A percentile compares a stretch with the other conserved stretches of the same genome.
Evolutionary conservation across 495 filamentous ascomycete species (phyloP).

Genomic region (Penicillium cinerascens): DNA sequence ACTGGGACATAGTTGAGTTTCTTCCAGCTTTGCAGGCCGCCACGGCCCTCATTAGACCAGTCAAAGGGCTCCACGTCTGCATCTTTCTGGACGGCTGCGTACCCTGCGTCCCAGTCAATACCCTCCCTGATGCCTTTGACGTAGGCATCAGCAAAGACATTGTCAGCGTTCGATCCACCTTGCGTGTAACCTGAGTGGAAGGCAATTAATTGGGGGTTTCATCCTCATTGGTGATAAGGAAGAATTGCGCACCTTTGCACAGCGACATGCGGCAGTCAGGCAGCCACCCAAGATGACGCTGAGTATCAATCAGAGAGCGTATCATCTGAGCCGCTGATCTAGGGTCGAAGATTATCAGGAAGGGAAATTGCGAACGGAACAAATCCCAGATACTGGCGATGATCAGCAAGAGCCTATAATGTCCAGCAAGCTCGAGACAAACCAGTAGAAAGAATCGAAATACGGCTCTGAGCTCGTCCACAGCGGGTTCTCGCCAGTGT

Average conservation of each 20-base stretch:
- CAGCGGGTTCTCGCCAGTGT: conserved; percentile 69
- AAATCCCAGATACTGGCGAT: conserved; percentile 49
- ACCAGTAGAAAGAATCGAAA: conserved; percentile 54
- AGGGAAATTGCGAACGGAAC: conserved; percentile 62
- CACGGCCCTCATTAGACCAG: conserved; percentile 71
- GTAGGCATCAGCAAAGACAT: conserved; percentile 71
- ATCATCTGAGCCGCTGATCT: conserved; percentile 58
- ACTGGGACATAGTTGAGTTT: conserved; percentile 64
- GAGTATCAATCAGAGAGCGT: conserved; percentile 69
- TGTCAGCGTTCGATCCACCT: conserved; percentile 74
- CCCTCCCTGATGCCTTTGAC: conserved; percentile 61
- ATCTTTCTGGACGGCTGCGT: conserved; percentile 62
- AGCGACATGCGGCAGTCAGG: conserved; percentile 66
- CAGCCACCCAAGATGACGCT: conserved; percentile 63
- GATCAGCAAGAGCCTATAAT: conserved; percentile 7
- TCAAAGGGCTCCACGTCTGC: conserved; percentile 65
- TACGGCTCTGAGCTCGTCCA: conserved; percentile 68
- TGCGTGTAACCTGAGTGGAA: conserved; percentile 48
- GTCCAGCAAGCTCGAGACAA: conserved; percentile 11
- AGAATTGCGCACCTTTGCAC: conserved; percentile 55
- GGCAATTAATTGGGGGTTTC: background rate
- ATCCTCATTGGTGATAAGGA: background rate
- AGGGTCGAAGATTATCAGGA: conserved; percentile 66
- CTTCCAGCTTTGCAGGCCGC: conserved; percentile 69
- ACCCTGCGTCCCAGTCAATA: conserved; percentile 68